Evolutionary conservation across 148 eudicot species (phyloP).

Genomic region (Arbutus unedo): DNA sequence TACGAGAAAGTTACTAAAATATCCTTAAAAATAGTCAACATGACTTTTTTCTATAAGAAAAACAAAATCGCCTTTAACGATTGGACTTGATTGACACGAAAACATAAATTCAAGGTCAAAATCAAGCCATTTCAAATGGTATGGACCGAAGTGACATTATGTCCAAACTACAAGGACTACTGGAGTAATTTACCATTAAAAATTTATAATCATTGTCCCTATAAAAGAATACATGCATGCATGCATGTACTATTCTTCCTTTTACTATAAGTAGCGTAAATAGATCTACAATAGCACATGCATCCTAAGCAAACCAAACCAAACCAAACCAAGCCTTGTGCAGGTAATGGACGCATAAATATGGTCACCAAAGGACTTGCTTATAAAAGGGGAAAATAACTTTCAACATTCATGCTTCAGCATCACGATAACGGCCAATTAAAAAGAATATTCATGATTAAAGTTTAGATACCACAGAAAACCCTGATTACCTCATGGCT

Average conservation of each 20-base stretch:
- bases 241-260: not conserved
- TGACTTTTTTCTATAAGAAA: too few species aligned
- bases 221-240: not conserved
- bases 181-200: too few species aligned
- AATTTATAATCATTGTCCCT: not conserved
- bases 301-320: not conserved
- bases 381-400: not conserved
- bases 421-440: not conserved
- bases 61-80: too few species aligned
- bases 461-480: not conserved
- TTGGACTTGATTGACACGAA: too few species aligned
- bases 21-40: too few species aligned
- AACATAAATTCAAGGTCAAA: too few species aligned
- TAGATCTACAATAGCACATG: not conserved
- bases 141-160: too few species aligned
- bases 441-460: not conserved
- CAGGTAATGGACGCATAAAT: not conserved
- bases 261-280: not conserved
- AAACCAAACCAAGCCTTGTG: not conserved
- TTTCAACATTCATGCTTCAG: not conserved
- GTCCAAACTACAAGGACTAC: too few species aligned
- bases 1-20: not conserved
- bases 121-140: too few species aligned
- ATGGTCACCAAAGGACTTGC: not conserved
- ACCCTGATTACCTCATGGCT: slow-evolving; percentile 61